These are phyloP conservation scores for Leccinum variicolor DNA, from an alignment of 768 basidiomycete species.

Conservation along the genomic window DNA sequence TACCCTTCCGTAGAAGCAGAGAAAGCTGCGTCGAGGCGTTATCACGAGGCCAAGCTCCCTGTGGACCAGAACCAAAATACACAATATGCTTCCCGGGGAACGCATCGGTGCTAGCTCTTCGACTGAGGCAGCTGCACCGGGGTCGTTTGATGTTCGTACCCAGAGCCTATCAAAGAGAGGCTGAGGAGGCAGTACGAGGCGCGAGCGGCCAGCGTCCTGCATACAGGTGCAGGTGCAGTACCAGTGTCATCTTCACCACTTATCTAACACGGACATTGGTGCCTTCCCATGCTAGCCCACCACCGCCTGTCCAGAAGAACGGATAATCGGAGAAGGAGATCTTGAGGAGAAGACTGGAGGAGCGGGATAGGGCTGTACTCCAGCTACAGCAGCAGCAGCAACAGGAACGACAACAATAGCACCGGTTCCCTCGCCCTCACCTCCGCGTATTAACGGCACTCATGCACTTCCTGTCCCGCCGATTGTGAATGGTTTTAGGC, in stretches of 20 bases:
- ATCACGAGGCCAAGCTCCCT: slow-evolving; percentile 68
- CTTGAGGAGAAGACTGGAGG: slow-evolving; percentile 52
- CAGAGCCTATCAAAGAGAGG: slow-evolving; percentile 54
- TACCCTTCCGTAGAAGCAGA: slow-evolving; percentile 69
- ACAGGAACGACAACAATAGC: slow-evolving; percentile 2
- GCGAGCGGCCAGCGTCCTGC: background rate
- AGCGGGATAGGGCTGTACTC: slow-evolving; percentile 45
- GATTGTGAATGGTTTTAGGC: slow-evolving; percentile 21
- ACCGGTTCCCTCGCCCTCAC: slow-evolving; percentile 20
- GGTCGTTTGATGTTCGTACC: slow-evolving; percentile 61
- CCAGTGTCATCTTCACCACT: slow-evolving; percentile 13
- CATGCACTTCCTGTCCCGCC: slow-evolving; percentile 32
- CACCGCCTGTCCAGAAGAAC: slow-evolving; percentile 15
- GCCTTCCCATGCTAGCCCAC: slow-evolving; percentile 22
- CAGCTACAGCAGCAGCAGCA: slow-evolving; percentile 15
- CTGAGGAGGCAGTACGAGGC: slow-evolving; percentile 62
- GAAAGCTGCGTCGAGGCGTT: slow-evolving; percentile 65
- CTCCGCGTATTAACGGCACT: slow-evolving; percentile 23
- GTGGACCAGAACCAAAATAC: slow-evolving; percentile 56
- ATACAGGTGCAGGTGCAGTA: slow-evolving; percentile 9
- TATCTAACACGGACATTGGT: slow-evolving; percentile 15
- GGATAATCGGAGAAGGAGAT: slow-evolving; percentile 54
- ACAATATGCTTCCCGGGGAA: slow-evolving; percentile 21
- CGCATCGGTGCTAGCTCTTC: slow-evolving; percentile 18
- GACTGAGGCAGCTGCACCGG: slow-evolving; percentile 36